Evolutionary conservation across 148 eudicot species (phyloP), one percentile per base, ranked within the genome.

Genomic region (Bassia scoparia): DNA sequence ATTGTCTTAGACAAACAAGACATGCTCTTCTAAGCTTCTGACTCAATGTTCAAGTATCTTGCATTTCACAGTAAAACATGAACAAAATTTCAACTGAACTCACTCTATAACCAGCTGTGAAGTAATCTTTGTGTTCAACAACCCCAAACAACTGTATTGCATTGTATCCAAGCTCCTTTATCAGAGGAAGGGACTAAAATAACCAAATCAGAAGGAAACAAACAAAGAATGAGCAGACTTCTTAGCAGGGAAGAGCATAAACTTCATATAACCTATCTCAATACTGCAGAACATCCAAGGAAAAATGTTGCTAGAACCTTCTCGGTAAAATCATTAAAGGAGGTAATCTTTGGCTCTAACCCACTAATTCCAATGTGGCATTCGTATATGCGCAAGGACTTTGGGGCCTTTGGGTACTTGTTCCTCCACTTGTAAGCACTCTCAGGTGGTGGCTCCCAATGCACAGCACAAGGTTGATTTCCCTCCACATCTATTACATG

Each of bases 121-220:
- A 92, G 81, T 95, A 95, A 82, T 95, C 99, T 84, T 91, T 91
- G 86, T 95, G 99, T 89, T 95, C 99, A 80, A 84, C 80, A 83
- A 92, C 84, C 76, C 97, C 99, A 86, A 95, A 84, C 74, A 91
- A 82, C 75, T 92, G 99, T 65, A 95, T 85, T 46, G 89, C 96
- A 83, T 95, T 92, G 82, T 95, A 95, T 69, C 99, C 99, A 31
- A 93, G 83, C 77, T 86, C 89, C 80, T 92, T 95, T 59, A 92
- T 83, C 69, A 83, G 87, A 73, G 91, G 92, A 37, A 95, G 97
- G 77, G 90, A 83, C 99, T 95, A 85, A 62, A 58, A 71, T 55
- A 50, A 71, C 34, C 0, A 17, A 75, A 46, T 43, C 52, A 67
- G 60, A 64, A 77, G 70, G 11, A 41, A 29, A 56, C 3, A 17